Percentiles rank a stretch among this genome's conserved stretches.
Conservation (phyloP, 305 asterid species). For the Caryopteris hybrid region DNA sequence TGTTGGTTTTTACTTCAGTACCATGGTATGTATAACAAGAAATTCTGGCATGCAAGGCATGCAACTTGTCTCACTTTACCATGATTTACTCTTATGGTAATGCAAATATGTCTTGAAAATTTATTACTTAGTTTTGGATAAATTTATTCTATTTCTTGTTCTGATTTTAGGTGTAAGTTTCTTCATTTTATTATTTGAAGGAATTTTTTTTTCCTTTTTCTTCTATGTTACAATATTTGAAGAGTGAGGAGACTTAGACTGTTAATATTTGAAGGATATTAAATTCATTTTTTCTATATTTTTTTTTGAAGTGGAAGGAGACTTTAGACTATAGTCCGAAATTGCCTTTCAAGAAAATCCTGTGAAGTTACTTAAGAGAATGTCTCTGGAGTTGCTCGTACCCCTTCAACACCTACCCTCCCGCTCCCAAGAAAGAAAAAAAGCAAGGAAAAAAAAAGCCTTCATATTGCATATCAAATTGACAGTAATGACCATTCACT, state of each 20-base stretch:
- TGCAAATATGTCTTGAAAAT: not conserved
- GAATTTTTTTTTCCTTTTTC: not conserved
- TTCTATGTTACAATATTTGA: not conserved
- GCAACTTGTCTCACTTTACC: not conserved
- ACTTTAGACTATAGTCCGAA: no score
- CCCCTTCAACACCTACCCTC: no score
- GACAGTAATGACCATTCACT: not conserved
- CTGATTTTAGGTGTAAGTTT: not conserved
- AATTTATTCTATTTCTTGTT: not conserved
- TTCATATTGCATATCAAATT: not conserved
- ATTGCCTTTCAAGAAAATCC: no score
- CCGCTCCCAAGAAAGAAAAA: no score
- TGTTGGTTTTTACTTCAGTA: conserved; percentile 95
- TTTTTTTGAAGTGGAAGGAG: no score
- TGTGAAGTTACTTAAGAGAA: no score
- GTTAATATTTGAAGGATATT: no score
- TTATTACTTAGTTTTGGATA: not conserved
- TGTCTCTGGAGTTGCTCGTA: no score
- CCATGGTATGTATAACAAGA: conserved; percentile 59
- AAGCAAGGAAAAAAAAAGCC: no score
- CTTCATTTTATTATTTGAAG: not conserved
- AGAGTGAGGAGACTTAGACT: not conserved
- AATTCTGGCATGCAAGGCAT: not conserved
- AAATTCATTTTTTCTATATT: no score
- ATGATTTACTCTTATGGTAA: not conserved